Evolutionary conservation across 192 early-diverging fungal genomes (phyloP), one percentile per base, ranked within the genome.

Genomic region (Coemansia reversa): DNA sequence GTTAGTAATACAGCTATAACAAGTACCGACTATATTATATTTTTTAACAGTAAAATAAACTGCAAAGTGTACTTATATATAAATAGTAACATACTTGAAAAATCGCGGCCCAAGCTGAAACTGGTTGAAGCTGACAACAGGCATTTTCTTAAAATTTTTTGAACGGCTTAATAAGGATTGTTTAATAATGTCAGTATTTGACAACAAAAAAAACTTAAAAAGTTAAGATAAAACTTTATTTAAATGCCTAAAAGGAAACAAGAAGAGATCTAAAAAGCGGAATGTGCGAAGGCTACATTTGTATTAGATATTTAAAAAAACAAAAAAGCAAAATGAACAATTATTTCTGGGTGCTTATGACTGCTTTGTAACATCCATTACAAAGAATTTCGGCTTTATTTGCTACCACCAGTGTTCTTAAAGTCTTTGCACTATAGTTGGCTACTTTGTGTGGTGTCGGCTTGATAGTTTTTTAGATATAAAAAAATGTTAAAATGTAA

Each of bases 31-130:
- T 27, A 27, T 27, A 27, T 27, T n/a, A n/a, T n/a, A n/a, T n/a
- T n/a, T n/a, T n/a, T n/a, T n/a, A n/a, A n/a, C n/a, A n/a, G n/a
- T n/a, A n/a, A n/a, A n/a, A n/a, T n/a, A n/a, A n/a, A n/a, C n/a
- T n/a, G n/a, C n/a, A 45, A 16, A 16, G 16, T 45, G 3, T 45
- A 14, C 14, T 11, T 1, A 3, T 45, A 2, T 14, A 45, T 45
- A 1, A 45, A 45, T 16, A 14, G 24, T 48, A 12, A 69, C 55
- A 11, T 75, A 75, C 77, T 72, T 75, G 51, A 69, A 80, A 48
- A 80, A 68, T 16, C 66, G 67, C n/a, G 77, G 77, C 0, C 77
- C 77, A 16, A 80, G 69, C 71, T 59, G 65, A 55, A 63, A 68
- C 48, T 71, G 69, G 49, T 75, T 69, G 45, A 80, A 55, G 51